Evolutionary conservation across 805 yeast genomes (phyloP).

Genomic region (Candida mattraensis): DNA sequence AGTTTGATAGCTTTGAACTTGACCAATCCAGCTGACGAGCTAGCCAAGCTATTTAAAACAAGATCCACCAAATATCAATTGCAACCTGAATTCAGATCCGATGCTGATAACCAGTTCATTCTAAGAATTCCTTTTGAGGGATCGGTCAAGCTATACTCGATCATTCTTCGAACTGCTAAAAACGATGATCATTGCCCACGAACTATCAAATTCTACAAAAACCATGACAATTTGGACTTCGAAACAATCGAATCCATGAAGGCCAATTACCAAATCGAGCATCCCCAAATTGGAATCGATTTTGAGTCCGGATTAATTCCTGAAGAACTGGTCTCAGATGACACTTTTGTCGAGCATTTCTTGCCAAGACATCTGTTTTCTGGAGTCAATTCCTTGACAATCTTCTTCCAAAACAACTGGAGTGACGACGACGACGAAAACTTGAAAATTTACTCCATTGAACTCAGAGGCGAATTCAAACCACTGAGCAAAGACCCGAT

Average conservation of each 20-base stretch:
- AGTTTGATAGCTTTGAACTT: slow-evolving; percentile 66
- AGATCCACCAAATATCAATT: slow-evolving; percentile 49
- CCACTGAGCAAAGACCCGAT: slow-evolving; percentile 66
- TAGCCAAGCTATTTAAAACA: slow-evolving; percentile 52
- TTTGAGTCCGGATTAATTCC: slow-evolving; percentile 27
- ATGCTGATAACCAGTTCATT: slow-evolving; percentile 80
- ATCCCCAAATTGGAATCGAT: slow-evolving; percentile 62
- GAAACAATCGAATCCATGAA: slow-evolving; percentile 51
- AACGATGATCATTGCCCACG: slow-evolving; percentile 63
- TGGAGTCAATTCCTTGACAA: slow-evolving; percentile 62
- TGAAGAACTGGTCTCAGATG: slow-evolving; percentile 39
- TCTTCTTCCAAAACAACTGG: slow-evolving; percentile 69
- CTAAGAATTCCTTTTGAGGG: slow-evolving; percentile 73
- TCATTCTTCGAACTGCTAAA: slow-evolving; percentile 66
- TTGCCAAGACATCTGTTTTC: slow-evolving; percentile 75
- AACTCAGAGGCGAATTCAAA: slow-evolving; percentile 72
- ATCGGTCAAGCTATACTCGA: slow-evolving; percentile 68
- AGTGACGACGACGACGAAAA: slow-evolving; percentile 59
- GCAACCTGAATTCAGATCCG: slow-evolving; percentile 49
- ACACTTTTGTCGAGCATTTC: slow-evolving; percentile 74
- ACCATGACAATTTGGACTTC: slow-evolving; percentile 70
- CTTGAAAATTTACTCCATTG: slow-evolving; percentile 64
- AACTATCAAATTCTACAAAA: slow-evolving; percentile 69
- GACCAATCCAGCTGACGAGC: slow-evolving; percentile 49
- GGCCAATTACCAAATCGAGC: slow-evolving; percentile 53